Conservation (phyloP, 2,329 filamentous ascomycete species). For the Paecilomyces variotii region DNA sequence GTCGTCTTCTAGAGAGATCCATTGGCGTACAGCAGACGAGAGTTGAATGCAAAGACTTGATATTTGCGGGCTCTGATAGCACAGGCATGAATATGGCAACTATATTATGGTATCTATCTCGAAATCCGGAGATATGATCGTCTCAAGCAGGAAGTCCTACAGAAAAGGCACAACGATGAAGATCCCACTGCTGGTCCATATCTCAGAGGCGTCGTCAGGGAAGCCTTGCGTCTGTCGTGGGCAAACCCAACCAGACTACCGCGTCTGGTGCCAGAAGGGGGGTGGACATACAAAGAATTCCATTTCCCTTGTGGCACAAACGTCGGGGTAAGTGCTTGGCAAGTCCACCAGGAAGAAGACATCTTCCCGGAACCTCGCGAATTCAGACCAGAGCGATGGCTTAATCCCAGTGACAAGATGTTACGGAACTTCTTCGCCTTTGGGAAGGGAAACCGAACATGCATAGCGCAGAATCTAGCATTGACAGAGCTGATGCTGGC, state of each 20-base stretch:
- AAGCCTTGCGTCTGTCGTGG: conserved; percentile 44
- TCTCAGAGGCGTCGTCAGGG: conserved; percentile 43
- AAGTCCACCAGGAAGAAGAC: conserved; percentile 39
- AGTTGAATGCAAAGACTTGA: conserved; percentile 47
- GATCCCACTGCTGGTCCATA: conserved; percentile 30
- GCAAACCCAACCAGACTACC: conserved; percentile 46
- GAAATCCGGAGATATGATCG: conserved; percentile 33
- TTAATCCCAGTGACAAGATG: conserved; percentile 31
- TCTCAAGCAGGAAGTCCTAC: conserved; percentile 27
- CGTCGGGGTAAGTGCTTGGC: conserved; percentile 39
- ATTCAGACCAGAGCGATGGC: conserved; percentile 46
- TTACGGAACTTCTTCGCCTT: conserved; percentile 41
- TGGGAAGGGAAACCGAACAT: conserved; percentile 41
- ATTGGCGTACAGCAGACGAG: conserved; percentile 38
- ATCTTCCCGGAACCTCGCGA: conserved; percentile 36
- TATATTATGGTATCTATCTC: conserved; percentile 39
- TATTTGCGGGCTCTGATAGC: conserved; percentile 49
- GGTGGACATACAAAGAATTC: conserved; percentile 28
- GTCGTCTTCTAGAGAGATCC: conserved; percentile 38
- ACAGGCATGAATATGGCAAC: conserved; percentile 46
- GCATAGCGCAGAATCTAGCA: conserved; percentile 45
- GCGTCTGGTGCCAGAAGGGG: conserved; percentile 37
- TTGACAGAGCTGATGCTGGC: conserved; percentile 37
- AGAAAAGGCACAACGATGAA: conserved; percentile 14
- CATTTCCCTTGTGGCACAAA: conserved; percentile 38